Conservation (phyloP, 345 rosid genomes). For the Orychophragmus violaceus region DNA sequence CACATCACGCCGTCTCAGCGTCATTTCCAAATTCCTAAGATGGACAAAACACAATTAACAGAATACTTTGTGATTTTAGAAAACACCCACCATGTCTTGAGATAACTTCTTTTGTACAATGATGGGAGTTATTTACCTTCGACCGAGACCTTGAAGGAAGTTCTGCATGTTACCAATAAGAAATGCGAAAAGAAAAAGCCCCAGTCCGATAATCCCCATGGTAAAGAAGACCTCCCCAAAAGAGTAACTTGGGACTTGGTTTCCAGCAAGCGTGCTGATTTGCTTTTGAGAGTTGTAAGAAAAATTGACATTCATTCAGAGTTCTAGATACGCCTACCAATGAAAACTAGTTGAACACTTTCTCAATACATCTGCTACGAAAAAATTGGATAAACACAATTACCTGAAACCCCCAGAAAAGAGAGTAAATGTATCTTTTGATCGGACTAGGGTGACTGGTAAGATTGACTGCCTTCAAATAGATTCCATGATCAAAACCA, state of each 20-base stretch:
- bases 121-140: slow-evolving; percentile 41
- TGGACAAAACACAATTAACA: background rate
- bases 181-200: slow-evolving; percentile 86
- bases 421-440: slow-evolving; percentile 65
- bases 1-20: slow-evolving; percentile 80
- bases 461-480: slow-evolving; percentile 46
- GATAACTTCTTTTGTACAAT: background rate
- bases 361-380: background rate
- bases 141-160: slow-evolving; percentile 79
- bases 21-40: too few relatives aligned
- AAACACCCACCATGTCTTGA: slow-evolving; percentile 6
- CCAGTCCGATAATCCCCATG: slow-evolving; percentile 72
- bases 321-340: background rate
- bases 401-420: slow-evolving; percentile 99
- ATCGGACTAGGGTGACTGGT: slow-evolving; percentile 32
- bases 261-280: slow-evolving; percentile 97
- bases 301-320: background rate
- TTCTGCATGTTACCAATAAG: slow-evolving; percentile 97
- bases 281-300: slow-evolving; percentile 44
- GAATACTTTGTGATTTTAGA: background rate
- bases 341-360: background rate
- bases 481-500: slow-evolving; percentile 59
- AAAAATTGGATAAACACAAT: background rate
- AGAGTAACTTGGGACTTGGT: slow-evolving; percentile 75
- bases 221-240: slow-evolving; percentile 78